phyloP scores from a whole-genome alignment of 1,284 basidiomycete genomes.

The Austroboletus niveus region DNA sequence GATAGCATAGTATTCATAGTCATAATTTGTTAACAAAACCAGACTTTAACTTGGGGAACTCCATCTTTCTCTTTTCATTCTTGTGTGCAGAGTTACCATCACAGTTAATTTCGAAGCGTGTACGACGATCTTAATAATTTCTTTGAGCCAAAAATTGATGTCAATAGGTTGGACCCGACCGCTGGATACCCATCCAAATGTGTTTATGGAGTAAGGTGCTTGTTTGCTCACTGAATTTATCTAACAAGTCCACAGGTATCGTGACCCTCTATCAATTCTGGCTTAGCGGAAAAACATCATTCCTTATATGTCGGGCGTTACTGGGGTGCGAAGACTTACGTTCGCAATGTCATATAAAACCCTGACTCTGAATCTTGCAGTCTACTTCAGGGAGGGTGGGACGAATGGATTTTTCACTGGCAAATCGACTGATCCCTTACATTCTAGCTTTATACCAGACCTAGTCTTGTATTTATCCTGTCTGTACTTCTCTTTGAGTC shows the following conservation, averaged over 20 bases:
- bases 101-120: conserved; percentile 67
- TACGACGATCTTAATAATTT: conserved; percentile 40
- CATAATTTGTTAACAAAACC: conserved; percentile 23
- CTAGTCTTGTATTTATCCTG: conserved; percentile 37
- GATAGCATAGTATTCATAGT: too few species aligned
- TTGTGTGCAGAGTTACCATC: conserved; percentile 67
- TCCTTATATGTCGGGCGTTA: conserved; percentile 45
- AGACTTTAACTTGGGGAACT: conserved; percentile 70
- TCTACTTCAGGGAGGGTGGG: conserved; percentile 53
- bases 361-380: conserved; percentile 30
- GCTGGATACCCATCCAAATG: conserved; percentile 65
- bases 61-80: conserved; percentile 55
- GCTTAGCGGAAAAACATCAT: conserved; percentile 53
- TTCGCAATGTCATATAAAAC: conserved; percentile 13
- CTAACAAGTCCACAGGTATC: conserved; percentile 21
- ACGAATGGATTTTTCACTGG: background rate
- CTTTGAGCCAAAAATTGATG: background rate
- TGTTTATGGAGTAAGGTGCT: conserved; percentile 34
- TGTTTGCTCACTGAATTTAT: conserved; percentile 19
- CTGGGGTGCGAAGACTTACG: conserved; percentile 35
- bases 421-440: conserved; percentile 24
- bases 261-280: conserved; percentile 57
- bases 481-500: conserved; percentile 21
- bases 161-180: conserved; percentile 55
- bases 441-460: background rate